Base-by-base conservation (phyloP, 2,329 filamentous ascomycete genomes). In the Rhinocladiella mackenziei region DNA sequence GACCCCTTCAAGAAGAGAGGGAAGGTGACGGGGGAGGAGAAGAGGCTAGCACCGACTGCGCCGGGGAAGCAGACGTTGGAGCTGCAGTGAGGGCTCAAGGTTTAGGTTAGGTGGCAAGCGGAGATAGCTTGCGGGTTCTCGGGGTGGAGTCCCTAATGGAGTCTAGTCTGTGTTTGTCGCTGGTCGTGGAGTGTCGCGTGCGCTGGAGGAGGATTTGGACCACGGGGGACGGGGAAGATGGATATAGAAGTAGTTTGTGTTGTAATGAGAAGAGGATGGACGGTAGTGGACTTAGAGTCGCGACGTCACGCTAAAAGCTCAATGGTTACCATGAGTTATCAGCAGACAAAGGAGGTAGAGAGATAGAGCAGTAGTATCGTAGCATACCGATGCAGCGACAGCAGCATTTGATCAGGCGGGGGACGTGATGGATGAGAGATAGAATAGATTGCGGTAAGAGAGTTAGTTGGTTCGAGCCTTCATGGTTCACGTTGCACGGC, bases 351-450 rank as follows among this genome's bases (percentile, higher is more conserved):
- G 14, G 38, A 38, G 48, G 48, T 48, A 43, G 35, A 48, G 38
- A 51, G 49, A 51, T 51, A 51, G 45, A 51, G 45, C 33, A 39
- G 49, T 51, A 32, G 42, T 42, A 51, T 51, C 39, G 49, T 48
- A 44, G 30, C 45, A 45, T 47, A 43, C 31, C 37, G 29, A 43
- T 20, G 34, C 38, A 45, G 41, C 37, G 14, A 47, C 41, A 51
- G 44, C 32, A 47, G 32, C 44, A 47, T 47, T 43, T 29, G 43
- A 47, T 47, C 29, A 35, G 15, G 25, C 11, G 5, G 15, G 14
- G 23, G 13, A 17, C 9, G 33, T 9, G 7, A 36, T n/a, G n/a
- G n/a, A n/a, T n/a, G n/a, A n/a, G n/a, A n/a, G n/a, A n/a, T n/a
- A n/a, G n/a, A n/a, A n/a, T n/a, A n/a, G n/a, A n/a, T n/a, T n/a